Percentiles rank a stretch among this genome's conserved stretches.
Evolutionary conservation across 495 filamentous ascomycete species (phyloP).

Genomic region (Parathielavia appendiculata): DNA sequence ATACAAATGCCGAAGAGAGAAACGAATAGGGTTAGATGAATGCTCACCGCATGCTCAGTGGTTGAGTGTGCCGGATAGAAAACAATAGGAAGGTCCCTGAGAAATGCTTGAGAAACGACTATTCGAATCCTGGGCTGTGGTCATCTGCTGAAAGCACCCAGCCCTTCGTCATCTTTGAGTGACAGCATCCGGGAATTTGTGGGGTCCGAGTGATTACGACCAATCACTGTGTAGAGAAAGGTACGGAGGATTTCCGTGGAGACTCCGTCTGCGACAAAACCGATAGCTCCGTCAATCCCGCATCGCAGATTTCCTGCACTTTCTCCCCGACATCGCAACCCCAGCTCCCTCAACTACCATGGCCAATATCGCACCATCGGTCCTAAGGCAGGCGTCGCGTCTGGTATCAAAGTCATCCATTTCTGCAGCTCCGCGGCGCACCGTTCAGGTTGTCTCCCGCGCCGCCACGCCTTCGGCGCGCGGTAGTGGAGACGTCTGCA

Average conservation of each 20-base stretch:
- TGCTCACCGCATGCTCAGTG: neutral
- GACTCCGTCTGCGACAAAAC: slow-evolving; percentile 12
- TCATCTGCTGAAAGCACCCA: neutral
- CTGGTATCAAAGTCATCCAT: slow-evolving; percentile 54
- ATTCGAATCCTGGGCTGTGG: no score
- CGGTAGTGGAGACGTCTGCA: slow-evolving; percentile 15
- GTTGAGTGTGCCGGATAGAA: neutral
- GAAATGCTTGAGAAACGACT: no score
- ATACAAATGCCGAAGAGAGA: neutral
- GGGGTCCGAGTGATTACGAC: neutral
- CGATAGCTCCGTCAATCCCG: slow-evolving; percentile 17
- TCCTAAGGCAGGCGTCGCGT: slow-evolving; percentile 73
- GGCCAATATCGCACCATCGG: slow-evolving; percentile 65
- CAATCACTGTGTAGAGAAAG: neutral
- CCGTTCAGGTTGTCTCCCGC: slow-evolving; percentile 40
- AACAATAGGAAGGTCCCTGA: no score
- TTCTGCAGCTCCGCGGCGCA: slow-evolving; percentile 44
- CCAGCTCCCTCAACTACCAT: slow-evolving; percentile 41
- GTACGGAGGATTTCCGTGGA: neutral
- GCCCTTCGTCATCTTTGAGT: neutral
- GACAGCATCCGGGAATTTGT: slow-evolving; percentile 4
- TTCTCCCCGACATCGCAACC: slow-evolving; percentile 13
- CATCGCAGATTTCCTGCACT: slow-evolving; percentile 5
- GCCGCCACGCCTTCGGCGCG: slow-evolving; percentile 33
- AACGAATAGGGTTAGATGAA: neutral